Base-by-base conservation (phyloP, 2,329 filamentous ascomycete species). In the Madurella fahalii region DNA sequence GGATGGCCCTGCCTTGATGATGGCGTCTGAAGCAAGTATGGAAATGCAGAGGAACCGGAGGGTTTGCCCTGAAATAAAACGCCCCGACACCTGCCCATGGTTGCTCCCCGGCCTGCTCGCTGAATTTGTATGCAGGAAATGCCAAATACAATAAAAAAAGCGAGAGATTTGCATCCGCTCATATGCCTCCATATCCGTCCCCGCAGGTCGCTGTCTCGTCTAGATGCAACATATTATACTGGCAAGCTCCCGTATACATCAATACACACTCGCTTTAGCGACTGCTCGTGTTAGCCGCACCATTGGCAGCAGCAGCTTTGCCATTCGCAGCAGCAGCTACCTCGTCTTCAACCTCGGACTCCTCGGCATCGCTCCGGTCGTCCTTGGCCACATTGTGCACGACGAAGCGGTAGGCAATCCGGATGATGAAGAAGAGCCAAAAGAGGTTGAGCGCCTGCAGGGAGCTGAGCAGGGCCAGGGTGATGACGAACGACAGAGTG, bases 401-500 rank as follows among this genome's bases (percentile, higher is more conserved):
- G 16, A 87, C 74, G 62, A 89, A 87, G 56, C 87, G 79, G 64
- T 85, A 89, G 45, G 86, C 85, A 60, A 92, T 90, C 60, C 87
- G 79, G 56, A 87, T 68, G 64, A 93, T 90, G 70, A 86, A 83
- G 71, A 85, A 89, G 55, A 91, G 80, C 89, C 89, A 93, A 73
- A 92, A 90, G 9, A 92, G 69, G 68, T 93, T 93, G 50, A 93
- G 77, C 1, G 83, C 81, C 71, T 93, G 89, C 34, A 93, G 77
- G 3, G 78, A 75, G 3, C 82, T 77, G 7, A 93, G 79, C 25
- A 93, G 77, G 2, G 66, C 63, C 9, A 84, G 76, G 11, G 86
- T 86, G 64, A 92, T 90, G 68, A 76, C 74, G 67, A 90, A 85
- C 30, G 81, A 77, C 57, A 92, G 72, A 65, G 73, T 76, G 74